Percentiles rank a stretch among this genome's conserved stretches.
phyloP scores from a whole-genome alignment of 2,329 filamentous ascomycete species.

The Pseudogymnoascus sp. region DNA sequence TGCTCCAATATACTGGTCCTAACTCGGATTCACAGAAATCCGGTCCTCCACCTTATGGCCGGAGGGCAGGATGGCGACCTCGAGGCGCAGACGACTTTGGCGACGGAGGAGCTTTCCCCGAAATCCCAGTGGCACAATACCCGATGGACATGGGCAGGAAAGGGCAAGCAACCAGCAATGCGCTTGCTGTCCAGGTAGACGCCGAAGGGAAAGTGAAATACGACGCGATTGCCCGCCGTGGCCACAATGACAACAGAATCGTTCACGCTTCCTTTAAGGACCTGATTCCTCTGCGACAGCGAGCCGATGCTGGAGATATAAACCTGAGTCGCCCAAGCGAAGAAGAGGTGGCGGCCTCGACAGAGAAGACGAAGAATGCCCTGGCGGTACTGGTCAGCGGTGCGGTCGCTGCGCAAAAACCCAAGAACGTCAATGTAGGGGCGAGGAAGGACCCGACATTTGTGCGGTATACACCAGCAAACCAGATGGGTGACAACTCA shows the following conservation, averaged over 20 bases:
- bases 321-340: constrained; percentile 75
- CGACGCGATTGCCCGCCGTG: constrained; percentile 85
- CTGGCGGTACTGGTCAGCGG: constrained; percentile 74
- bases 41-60: constrained; percentile 81
- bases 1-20: constrained; percentile 11
- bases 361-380: constrained; percentile 81
- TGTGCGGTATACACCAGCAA: constrained; percentile 89
- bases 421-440: constrained; percentile 86
- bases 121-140: constrained; percentile 89
- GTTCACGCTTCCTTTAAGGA: constrained; percentile 97
- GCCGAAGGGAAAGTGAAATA: constrained; percentile 91
- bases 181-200: constrained; percentile 86
- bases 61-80: constrained; percentile 84
- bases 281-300: constrained; percentile 84
- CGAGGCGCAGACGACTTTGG: constrained; percentile 84
- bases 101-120: constrained; percentile 92
- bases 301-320: constrained; percentile 86
- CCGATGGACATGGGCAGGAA: constrained; percentile 92
- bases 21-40: constrained; percentile 44
- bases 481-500: constrained; percentile 84
- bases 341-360: constrained; percentile 75
- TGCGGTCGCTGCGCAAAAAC: constrained; percentile 85
- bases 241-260: constrained; percentile 74
- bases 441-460: constrained; percentile 79
- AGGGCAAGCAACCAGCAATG: constrained; percentile 62